phyloP scores from a whole-genome alignment of 2,329 filamentous ascomycete genomes.

The Scytalidium lignicola region DNA sequence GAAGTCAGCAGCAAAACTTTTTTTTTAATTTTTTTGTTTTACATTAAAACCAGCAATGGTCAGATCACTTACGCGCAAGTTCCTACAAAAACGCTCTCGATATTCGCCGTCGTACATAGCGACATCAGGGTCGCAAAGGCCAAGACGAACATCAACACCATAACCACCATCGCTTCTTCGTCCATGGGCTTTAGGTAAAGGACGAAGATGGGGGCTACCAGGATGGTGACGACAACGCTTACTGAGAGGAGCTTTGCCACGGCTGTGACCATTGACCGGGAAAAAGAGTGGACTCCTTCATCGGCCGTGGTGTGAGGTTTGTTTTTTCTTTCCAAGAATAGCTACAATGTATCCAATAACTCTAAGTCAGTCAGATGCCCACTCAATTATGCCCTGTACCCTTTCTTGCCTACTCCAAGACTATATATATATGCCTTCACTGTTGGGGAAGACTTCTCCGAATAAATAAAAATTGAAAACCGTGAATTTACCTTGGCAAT shows the following conservation, averaged over 20 bases:
- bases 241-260: constrained; percentile 6
- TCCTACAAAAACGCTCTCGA: constrained; percentile 9
- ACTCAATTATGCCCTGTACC: no score
- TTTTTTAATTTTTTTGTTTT: no score
- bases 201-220: constrained; percentile 13
- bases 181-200: constrained; percentile 14
- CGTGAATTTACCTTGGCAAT: constrained; percentile 5
- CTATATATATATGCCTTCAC: no score
- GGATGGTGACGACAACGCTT: constrained; percentile 5
- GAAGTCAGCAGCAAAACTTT: not conserved
- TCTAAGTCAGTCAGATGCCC: no score
- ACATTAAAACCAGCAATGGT: no score
- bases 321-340: no score
- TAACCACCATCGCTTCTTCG: constrained; percentile 8
- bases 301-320: no score
- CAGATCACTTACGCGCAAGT: constrained; percentile 8
- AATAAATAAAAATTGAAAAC: no score
- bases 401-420: no score
- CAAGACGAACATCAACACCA: constrained; percentile 8
- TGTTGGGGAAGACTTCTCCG: no score
- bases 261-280: not conserved
- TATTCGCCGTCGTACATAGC: constrained; percentile 6
- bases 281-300: no score
- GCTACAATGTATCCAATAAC: no score
- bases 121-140: constrained; percentile 7